phyloP scores from a whole-genome alignment of 176 grass and related monocot genomes.

The Neostapfia colusana region DNA sequence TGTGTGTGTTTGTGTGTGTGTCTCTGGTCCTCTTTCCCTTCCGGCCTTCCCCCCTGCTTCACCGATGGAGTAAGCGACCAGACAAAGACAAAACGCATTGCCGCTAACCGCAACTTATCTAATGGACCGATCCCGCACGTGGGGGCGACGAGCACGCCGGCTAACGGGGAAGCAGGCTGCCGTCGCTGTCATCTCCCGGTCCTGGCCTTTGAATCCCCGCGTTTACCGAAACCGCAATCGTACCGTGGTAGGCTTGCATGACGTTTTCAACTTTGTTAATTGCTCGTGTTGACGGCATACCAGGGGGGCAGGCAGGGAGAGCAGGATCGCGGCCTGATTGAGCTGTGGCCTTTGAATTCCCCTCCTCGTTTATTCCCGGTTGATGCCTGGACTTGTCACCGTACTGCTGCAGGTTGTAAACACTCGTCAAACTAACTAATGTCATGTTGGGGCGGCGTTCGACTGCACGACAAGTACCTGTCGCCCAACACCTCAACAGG shows the following conservation, averaged over 20 bases:
- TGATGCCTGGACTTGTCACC: neutral
- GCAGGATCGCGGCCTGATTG: neutral
- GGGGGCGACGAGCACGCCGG: slow-evolving; percentile 22
- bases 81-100: slow-evolving; percentile 1
- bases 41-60: neutral
- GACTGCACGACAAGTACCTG: neutral
- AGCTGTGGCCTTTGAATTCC: slow-evolving; percentile 23
- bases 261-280: slow-evolving; percentile 32
- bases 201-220: slow-evolving; percentile 25
- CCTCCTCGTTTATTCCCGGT: neutral
- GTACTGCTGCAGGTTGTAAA: neutral
- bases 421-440: neutral
- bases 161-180: neutral
- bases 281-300: slow-evolving; percentile 20
- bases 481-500: neutral
- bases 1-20: neutral
- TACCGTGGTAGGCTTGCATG: no score
- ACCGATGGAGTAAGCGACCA: slow-evolving; percentile 15
- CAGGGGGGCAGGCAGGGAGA: neutral
- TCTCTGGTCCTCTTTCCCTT: neutral
- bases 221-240: neutral
- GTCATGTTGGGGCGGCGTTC: neutral
- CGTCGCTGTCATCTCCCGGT: slow-evolving; percentile 19
- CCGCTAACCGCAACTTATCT: slow-evolving; percentile 24
- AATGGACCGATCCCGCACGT: neutral